Base-by-base conservation (phyloP, 129 eudicot genomes). In the Deinandra increscens region DNA sequence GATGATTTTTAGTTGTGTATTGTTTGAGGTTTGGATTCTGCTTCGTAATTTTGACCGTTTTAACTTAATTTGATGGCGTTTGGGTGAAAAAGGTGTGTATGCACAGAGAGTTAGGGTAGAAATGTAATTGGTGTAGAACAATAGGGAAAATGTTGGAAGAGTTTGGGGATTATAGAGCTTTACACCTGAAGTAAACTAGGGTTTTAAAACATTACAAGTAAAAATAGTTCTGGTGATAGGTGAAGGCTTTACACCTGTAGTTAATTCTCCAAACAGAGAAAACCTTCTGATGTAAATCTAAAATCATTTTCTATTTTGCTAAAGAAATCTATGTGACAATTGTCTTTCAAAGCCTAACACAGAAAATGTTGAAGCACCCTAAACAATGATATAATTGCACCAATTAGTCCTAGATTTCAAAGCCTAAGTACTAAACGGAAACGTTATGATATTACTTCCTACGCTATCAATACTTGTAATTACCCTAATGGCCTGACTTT, bases 11-110 rank as follows among this genome's bases (percentile, higher is more conserved):
- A 46, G n/a, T 11, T 22, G 0, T 53, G 33, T 4, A 3, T 53
- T 0, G 34, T 64, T 15, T 43, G 66, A 51, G 56, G 51, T 14
- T 17, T 51, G 63, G 59, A 71, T 71, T 31, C 3, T 59, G 68
- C 19, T 42, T 20, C 49, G n/a, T 55, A 23, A 70, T 34, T 60
- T 4, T 60, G 76, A 29, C 33, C 31, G 0, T 9, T 11, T 42
- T 9, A 33, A 50, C 10, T 67, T 67, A 15, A 29, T 48, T 8
- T 59, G 60, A 38, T 17, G 46, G 46, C 2, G 58, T 23, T 60
- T 71, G 51, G 50, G 29, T 37, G 43, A 61, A 48, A 48, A 46
- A 8, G 18, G 39, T 1, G 60, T 18, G 9, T 18, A 33, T 18
- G 9, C 12, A 33, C 11, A 56, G 31, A 9, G 0, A 11, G 13